Base-by-base conservation (phyloP, 768 basidiomycete species). In the Tubosaeta sp. region DNA sequence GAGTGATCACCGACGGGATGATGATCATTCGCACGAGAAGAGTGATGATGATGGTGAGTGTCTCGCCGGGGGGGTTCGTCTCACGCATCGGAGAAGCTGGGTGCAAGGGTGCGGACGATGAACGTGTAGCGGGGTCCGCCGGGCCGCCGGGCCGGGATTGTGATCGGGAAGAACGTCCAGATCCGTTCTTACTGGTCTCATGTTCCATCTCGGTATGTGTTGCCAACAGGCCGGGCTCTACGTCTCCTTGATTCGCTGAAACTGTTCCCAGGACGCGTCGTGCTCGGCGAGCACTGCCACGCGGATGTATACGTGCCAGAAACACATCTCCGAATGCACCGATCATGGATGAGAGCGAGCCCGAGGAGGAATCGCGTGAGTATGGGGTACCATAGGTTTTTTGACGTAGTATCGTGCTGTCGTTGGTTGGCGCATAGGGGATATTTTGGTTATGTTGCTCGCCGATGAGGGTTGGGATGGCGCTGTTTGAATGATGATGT, bases 11-110 rank as follows among this genome's bases (percentile, higher is more conserved):
- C 40, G 85, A 38, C 1, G 94, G 94, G 6, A 89, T 87, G 55
- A 98, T 64, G 25, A 97, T 64, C 95, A 97, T 97, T 58, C 94
- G 73, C 39, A 87, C 79, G 13, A 86, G 35, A n/a, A 97, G 81
- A 3, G 91, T 81, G 13, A 97, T 78, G n/a, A 86, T 64, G 14
- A 97, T 82, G 3, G 94, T 94, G 64, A 77, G 81, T 25, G 84
- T 83, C 75, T 96, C 93, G 3, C 91, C 91, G 1, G 75, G 74
- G 3, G 48, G 52, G 24, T 31, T 50, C 65, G 65, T 25, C 44
- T n/a, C 22, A 13, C 21, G 45, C 10, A 13, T 22, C 1, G 47
- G 8, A 4, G 29, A 29, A 5, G 45, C 21, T 0, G 43, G n/a
- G 29, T 22, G 36, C 9, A 27, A 4, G 10, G 46, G 21, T 9